Base-by-base conservation (phyloP, 805 yeast species). In the Yamadazyma laniorum region DNA sequence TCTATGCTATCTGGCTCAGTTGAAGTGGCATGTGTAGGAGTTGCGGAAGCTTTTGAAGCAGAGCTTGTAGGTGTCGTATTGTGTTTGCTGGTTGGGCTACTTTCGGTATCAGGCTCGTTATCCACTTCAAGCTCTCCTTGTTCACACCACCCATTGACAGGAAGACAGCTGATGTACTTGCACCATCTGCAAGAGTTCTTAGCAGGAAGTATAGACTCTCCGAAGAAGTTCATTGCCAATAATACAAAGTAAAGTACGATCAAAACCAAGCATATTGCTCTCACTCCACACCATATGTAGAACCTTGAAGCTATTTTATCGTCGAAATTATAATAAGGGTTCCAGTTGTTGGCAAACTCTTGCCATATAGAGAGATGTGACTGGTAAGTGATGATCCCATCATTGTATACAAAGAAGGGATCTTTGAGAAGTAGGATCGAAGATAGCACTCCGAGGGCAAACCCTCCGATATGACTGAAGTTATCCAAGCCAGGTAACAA, bases 381-480 rank as follows among this genome's bases (percentile, higher is more conserved):
- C 7, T 57, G 52, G 42, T 61, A 64, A 3, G 67, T 59, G 29
- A 67, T 65, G 16, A 65, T 57, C 3, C 71, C 70, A 42, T 67
- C 67, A 7, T 45, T 39, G 47, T 61, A 69, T 3, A 67, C 63
- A 41, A 72, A 75, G 13, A 66, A 61, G 1, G 90, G 90, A 44
- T 79, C 81, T 27, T 76, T 68, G 27, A 83, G 51, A 8, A 81
- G 44, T 1, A 72, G 59, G 0, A 79, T 50, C 1, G 82, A 77
- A 23, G 69, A 47, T 18, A 77, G 52, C 0, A 79, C 26, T 0
- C 90, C 90, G 59, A 77, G 61, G 17, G 79, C 73, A 59, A 82
- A 80, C 5, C 90, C 90, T 8, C 90, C 90, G 48, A 83, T 74
- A 55, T 83, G 89, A 29, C 84, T 72, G 51, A 83, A 83, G 53